These are phyloP conservation scores for Forsythia suspensa DNA, from an alignment of 257 asterid genomes.

Conservation along the genomic window DNA sequence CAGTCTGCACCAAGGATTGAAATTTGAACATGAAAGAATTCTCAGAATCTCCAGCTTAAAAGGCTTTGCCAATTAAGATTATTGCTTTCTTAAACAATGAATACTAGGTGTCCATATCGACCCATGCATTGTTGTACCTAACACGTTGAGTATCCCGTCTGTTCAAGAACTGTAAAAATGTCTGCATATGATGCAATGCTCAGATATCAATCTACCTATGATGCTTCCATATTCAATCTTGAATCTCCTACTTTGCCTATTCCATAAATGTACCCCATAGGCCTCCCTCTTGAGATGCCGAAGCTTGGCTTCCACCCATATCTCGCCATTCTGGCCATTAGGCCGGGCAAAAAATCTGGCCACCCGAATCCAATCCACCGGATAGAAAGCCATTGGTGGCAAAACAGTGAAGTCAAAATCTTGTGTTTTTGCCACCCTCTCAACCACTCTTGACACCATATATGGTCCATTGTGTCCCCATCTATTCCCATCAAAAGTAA, in stretches of 20 bases:
- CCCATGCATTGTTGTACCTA: neutral
- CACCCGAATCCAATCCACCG: constrained; percentile 59
- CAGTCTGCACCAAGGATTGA: neutral
- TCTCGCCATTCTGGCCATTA: constrained; percentile 12
- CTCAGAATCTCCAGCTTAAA: neutral
- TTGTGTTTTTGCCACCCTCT: constrained; percentile 14
- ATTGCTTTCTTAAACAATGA: neutral
- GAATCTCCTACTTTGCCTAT: constrained; percentile 40
- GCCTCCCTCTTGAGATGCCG: constrained; percentile 32
- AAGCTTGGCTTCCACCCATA: constrained; percentile 52
- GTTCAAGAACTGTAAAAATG: constrained; percentile 10
- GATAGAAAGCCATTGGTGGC: constrained; percentile 65
- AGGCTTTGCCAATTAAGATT: neutral
- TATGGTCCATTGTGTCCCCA: constrained; percentile 90
- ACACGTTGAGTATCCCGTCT: neutral
- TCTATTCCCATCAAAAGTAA: constrained; percentile 58
- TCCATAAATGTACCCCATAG: constrained; percentile 82
- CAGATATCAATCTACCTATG: constrained; percentile 45
- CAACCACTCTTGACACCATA: constrained; percentile 67
- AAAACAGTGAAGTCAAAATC: constrained; percentile 43
- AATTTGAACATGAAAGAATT: neutral
- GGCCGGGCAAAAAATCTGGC: constrained; percentile 38
- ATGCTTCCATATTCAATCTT: constrained; percentile 75
- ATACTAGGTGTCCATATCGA: neutral
- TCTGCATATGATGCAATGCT: constrained; percentile 57